Evolutionary conservation across 75 land plant genomes (phyloP).

Genomic region (Selaginella moellendorffii): DNA sequence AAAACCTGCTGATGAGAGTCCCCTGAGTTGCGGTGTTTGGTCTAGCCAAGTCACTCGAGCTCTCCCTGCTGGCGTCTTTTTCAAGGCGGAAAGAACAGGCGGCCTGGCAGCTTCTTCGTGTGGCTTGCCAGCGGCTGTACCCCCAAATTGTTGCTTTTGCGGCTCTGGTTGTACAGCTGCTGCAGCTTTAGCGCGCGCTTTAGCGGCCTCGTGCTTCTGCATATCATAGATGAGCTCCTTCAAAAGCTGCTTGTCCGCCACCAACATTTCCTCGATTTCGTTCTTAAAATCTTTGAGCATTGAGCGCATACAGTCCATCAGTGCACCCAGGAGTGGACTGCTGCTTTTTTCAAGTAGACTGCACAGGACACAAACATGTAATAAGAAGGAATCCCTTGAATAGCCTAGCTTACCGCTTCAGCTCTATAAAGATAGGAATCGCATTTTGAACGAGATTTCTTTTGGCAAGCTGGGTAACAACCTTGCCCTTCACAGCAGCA

Average conservation of each 20-base stretch:
- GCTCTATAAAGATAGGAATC: conserved; percentile 82
- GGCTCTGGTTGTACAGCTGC: no score
- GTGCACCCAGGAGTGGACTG: conserved; percentile 71
- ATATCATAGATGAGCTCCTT: conserved; percentile 86
- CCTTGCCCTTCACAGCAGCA: conserved; percentile 45
- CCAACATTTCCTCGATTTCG: conserved; percentile 75
- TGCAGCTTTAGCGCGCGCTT: conserved; percentile 39
- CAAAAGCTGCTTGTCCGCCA: conserved; percentile 79
- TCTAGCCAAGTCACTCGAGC: conserved; percentile 26
- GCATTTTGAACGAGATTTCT: conserved; percentile 76
- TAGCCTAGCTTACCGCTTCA: conserved; percentile 59
- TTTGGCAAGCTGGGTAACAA: conserved; percentile 59
- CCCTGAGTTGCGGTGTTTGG: conserved; percentile 10
- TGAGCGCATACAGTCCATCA: conserved; percentile 75
- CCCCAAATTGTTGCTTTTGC: no score
- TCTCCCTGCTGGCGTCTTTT: not conserved
- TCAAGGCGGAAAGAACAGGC: not conserved
- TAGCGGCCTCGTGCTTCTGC: conserved; percentile 60
- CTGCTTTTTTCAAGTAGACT: conserved; percentile 65
- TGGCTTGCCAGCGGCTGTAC: no score
- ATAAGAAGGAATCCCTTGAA: not conserved
- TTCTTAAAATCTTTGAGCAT: conserved; percentile 83
- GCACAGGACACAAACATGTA: conserved; percentile 3
- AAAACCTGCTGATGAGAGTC: no score
- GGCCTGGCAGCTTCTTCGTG: no score